phyloP scores from a whole-genome alignment of 192 early-diverging fungal species.

The Rhizophagus sp. region DNA sequence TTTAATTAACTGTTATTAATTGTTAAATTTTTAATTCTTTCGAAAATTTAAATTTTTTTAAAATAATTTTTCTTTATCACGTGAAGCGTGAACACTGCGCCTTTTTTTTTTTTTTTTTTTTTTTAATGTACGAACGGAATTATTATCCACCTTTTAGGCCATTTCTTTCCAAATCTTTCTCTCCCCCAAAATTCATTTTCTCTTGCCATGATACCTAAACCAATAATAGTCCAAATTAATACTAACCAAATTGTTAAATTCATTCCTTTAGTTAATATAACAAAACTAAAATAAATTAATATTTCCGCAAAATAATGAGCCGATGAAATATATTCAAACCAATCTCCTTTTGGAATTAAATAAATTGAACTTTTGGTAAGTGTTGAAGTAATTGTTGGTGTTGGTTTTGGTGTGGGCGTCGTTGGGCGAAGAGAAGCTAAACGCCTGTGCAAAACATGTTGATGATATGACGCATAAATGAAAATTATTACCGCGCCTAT shows the following conservation, averaged over 20 bases:
- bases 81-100: too few relatives aligned
- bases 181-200: conserved; percentile 73
- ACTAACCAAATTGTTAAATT: conserved; percentile 42
- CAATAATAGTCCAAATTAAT: conserved; percentile 62
- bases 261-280: conserved; percentile 49
- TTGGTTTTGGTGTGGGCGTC: too few relatives aligned
- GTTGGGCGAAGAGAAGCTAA: conserved; percentile 57
- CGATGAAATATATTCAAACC: conserved; percentile 61
- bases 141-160: conserved; percentile 22
- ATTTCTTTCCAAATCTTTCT: conserved; percentile 56
- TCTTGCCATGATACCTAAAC: conserved; percentile 61
- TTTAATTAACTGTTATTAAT: too few relatives aligned
- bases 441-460: conserved; percentile 64
- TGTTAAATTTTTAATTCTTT: too few relatives aligned
- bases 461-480: conserved; percentile 62
- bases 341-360: conserved; percentile 63
- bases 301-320: conserved; percentile 79
- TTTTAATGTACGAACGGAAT: conserved; percentile 4
- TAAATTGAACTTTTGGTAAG: conserved; percentile 38
- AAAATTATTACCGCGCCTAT: conserved; percentile 45
- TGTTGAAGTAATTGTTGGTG: background rate
- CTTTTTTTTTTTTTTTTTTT: background rate
- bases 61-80: too few relatives aligned
- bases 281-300: conserved; percentile 62
- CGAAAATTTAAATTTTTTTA: too few relatives aligned